A percentile compares a stretch with the other conserved stretches of the same genome.
Evolutionary conservation across 768 basidiomycete genomes (phyloP).

Genomic region (Favolaschia claudopus): DNA sequence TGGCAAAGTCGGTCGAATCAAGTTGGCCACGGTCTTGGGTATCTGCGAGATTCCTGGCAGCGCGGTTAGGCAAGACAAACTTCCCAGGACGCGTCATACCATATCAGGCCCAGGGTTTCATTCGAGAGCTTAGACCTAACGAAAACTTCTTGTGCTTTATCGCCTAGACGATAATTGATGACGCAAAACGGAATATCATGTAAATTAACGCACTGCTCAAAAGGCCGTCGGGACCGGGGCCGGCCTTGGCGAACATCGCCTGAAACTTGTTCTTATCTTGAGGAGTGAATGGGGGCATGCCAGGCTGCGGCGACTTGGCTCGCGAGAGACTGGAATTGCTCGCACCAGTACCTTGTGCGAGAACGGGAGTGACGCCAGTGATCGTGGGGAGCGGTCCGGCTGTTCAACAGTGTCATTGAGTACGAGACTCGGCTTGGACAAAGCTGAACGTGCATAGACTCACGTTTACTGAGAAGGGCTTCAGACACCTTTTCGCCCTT

Average conservation of each 20-base stretch:
- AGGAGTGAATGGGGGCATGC: slow-evolving; percentile 72
- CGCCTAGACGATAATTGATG: slow-evolving; percentile 53
- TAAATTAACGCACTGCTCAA: slow-evolving; percentile 64
- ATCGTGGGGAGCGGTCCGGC: slow-evolving; percentile 88
- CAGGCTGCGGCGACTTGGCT: slow-evolving; percentile 67
- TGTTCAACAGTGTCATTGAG: slow-evolving; percentile 41
- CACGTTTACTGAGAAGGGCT: slow-evolving; percentile 75
- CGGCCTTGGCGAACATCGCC: slow-evolving; percentile 75
- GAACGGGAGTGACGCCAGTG: slow-evolving; percentile 67
- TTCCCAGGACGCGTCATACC: slow-evolving; percentile 55
- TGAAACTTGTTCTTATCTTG: slow-evolving; percentile 89
- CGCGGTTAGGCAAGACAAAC: slow-evolving; percentile 11
- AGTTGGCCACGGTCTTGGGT: slow-evolving; percentile 90
- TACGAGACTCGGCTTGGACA: slow-evolving; percentile 10
- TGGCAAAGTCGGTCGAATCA: slow-evolving; percentile 90
- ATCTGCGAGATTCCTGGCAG: slow-evolving; percentile 88
- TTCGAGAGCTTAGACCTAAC: slow-evolving; percentile 88
- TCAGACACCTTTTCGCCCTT: slow-evolving; percentile 74
- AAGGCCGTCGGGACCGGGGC: slow-evolving; percentile 78
- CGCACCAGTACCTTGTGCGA: slow-evolving; percentile 66
- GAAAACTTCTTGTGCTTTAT: slow-evolving; percentile 90
- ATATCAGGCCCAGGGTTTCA: slow-evolving; percentile 91
- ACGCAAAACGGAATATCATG: neutral
- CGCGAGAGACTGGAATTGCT: slow-evolving; percentile 51
- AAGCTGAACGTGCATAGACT: slow-evolving; percentile 42